Evolutionary conservation across 1,284 basidiomycete species (phyloP).

Genomic region (Papiliotrema nemorosa): DNA sequence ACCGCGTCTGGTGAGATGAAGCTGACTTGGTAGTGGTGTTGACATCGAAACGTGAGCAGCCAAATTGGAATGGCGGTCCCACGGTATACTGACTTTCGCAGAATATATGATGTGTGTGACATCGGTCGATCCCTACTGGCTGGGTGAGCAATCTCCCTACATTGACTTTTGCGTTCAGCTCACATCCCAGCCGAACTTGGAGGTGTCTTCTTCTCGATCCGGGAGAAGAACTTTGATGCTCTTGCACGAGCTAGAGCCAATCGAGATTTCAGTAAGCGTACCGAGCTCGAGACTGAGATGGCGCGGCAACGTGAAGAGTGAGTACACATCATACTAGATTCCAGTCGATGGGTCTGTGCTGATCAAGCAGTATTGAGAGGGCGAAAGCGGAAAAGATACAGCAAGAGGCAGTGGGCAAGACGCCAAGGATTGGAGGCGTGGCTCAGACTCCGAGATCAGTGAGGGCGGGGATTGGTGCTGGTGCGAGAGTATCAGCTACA

Average conservation of each 20-base stretch:
- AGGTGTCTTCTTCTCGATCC: conserved; percentile 90
- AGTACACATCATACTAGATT: conserved; percentile 45
- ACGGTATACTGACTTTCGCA: conserved; percentile 7
- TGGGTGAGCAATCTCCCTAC: conserved; percentile 57
- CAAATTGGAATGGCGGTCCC: background rate
- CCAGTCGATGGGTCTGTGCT: background rate
- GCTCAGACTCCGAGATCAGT: conserved; percentile 60
- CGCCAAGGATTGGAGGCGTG: conserved; percentile 72
- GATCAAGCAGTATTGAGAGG: conserved; percentile 34
- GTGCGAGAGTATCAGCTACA: conserved; percentile 57
- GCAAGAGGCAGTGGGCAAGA: conserved; percentile 58
- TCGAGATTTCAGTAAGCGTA: conserved; percentile 81
- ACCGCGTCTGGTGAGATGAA: conserved; percentile 14
- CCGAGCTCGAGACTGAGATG: conserved; percentile 82
- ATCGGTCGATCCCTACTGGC: conserved; percentile 90
- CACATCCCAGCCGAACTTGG: conserved; percentile 71
- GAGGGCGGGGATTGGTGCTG: conserved; percentile 59
- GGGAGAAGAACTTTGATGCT: conserved; percentile 92
- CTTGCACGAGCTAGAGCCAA: conserved; percentile 65
- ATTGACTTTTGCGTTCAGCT: background rate
- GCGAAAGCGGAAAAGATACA: conserved; percentile 62
- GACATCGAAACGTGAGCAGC: conserved; percentile 67
- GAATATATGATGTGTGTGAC: conserved; percentile 95
- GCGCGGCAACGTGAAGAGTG: conserved; percentile 80
- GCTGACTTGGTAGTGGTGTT: conserved; percentile 60